Base-by-base conservation (phyloP, 1,284 basidiomycete species). In the Violaceomyces palustris region DNA sequence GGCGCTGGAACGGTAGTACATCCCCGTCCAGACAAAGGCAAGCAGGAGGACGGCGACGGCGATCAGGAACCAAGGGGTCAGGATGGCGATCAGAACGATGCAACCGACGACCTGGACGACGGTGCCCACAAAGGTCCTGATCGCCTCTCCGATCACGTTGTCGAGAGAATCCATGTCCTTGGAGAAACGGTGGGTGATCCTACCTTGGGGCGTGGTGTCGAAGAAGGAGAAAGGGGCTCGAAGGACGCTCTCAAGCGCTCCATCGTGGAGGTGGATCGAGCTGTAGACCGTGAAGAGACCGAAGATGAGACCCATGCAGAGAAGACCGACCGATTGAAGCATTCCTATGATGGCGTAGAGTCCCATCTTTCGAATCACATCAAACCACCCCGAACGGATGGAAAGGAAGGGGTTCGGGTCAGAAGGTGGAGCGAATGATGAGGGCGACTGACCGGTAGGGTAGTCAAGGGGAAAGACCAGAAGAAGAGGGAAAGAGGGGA, bases 11-110 rank as follows among this genome's bases (percentile, higher is more conserved):
- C 53, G 39, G 28, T 59, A 59, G 49, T 42, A 57, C 6, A 52
- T 53, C 8, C 43, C 54, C 22, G 42, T 47, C 52, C 47, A 15
- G 56, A 74, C 45, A 22, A 81, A 57, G 3, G 79, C 69, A 36
- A 88, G 79, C 35, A 78, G 78, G 24, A 77, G 77, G 10, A 88
- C 82, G 11, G 83, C 83, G 49, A 87, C 43, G 19, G 62, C 45
- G 33, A 65, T 58, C 6, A 90, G 78, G 79, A 91, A 90, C 81
- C 85, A 91, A 1, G 87, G 89, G 24, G 87, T 74, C 50, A 91
- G 75, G 53, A 88, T 83, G 6, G 77, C 77, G 32, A 90, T 82
- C 50, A 92, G 72, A 66, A 91, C 82, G 66, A 89, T 79, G 3
- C 86, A 83, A 24, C 86, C 85, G 11, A 84, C 28, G 33, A 88